A percentile compares a stretch with the other conserved stretches of the same genome.
phyloP scores from a whole-genome alignment of 2,329 filamentous ascomycete genomes.

The Bipolaris bicolor region DNA sequence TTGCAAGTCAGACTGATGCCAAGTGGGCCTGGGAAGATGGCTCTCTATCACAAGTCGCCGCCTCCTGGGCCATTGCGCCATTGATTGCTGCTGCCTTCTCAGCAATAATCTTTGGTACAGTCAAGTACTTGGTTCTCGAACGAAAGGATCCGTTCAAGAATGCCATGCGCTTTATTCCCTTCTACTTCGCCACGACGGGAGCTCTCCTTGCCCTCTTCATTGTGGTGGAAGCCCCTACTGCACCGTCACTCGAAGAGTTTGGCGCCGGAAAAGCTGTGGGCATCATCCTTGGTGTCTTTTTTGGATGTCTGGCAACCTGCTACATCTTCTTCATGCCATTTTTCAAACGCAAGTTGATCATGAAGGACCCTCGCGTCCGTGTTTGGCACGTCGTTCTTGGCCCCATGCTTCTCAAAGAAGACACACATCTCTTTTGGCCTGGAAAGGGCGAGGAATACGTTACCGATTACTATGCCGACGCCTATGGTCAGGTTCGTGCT shows the following conservation, averaged over 20 bases:
- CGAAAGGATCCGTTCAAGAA: conserved; percentile 57
- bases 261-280: conserved; percentile 38
- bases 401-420: conserved; percentile 49
- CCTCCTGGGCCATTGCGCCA: conserved; percentile 59
- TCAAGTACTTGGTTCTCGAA: conserved; percentile 59
- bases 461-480: conserved; percentile 51
- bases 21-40: conserved; percentile 36
- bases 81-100: conserved; percentile 56
- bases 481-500: conserved; percentile 33
- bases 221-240: conserved; percentile 55
- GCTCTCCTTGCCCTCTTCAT: conserved; percentile 64
- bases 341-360: conserved; percentile 35
- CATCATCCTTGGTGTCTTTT: conserved; percentile 38
- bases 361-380: conserved; percentile 33
- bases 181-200: conserved; percentile 58
- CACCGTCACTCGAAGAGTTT: conserved; percentile 37
- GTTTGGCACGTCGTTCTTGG: conserved; percentile 43
- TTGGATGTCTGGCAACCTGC: conserved; percentile 26
- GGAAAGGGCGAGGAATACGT: conserved; percentile 48
- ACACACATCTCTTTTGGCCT: conserved; percentile 51
- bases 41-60: conserved; percentile 45
- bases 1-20: conserved; percentile 50
- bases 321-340: conserved; percentile 41
- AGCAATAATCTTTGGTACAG: conserved; percentile 56
- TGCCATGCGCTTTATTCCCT: conserved; percentile 56